These are phyloP conservation scores for Gleditsia sinensis DNA, from an alignment of 306 rosid species.

Conservation along the genomic window DNA sequence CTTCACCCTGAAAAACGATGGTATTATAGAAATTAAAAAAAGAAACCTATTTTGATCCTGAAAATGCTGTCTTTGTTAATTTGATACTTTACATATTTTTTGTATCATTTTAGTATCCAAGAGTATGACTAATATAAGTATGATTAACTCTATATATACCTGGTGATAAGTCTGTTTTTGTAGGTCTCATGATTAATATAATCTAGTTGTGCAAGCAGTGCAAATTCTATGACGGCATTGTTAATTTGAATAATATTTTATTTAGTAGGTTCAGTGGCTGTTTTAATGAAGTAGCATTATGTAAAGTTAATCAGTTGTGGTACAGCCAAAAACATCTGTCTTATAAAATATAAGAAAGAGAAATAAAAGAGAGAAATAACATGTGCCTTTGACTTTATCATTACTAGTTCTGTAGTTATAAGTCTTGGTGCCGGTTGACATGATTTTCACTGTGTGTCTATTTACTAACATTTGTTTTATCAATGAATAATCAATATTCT, in stretches of 20 bases:
- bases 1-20: not conserved
- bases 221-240: not conserved
- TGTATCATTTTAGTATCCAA: no score
- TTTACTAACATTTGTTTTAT: no score
- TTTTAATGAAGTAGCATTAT: not conserved
- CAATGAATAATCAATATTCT: no score
- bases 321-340: not conserved
- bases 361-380: not conserved
- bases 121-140: no score
- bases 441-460: no score
- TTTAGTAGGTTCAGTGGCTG: not conserved
- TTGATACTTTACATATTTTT: no score
- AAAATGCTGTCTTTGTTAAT: no score
- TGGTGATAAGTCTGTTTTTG: not conserved
- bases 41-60: no score
- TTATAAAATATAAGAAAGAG: not conserved
- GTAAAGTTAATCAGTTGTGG: not conserved
- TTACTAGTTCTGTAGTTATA: not conserved
- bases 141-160: not conserved
- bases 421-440: not conserved
- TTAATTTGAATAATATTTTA: not conserved
- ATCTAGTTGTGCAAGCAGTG: not conserved
- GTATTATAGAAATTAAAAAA: not conserved
- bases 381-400: not conserved
- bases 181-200: not conserved